phyloP scores from a whole-genome alignment of 1,284 basidiomycete genomes.

The Fomitopsis palustris region DNA sequence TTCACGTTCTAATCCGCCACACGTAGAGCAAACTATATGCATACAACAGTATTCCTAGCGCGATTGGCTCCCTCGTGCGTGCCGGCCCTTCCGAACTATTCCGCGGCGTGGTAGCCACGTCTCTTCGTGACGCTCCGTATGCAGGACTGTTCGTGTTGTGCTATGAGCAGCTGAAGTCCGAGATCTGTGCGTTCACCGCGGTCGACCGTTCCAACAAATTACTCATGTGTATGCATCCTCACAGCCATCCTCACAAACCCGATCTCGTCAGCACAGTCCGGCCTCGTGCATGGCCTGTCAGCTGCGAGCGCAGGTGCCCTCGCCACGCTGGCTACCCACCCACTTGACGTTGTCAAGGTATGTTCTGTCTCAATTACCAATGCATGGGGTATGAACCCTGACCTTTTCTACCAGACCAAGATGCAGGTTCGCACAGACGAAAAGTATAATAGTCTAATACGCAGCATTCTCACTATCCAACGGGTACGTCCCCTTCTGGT shows the following conservation, averaged over 20 bases:
- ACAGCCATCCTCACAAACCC: conserved; percentile 33
- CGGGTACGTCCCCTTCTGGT: conserved; percentile 42
- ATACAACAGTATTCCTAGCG: conserved; percentile 65
- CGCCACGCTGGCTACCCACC: conserved; percentile 82
- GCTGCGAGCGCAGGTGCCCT: conserved; percentile 78
- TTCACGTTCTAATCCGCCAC: not conserved
- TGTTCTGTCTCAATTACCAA: conserved; percentile 5
- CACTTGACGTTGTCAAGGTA: conserved; percentile 90
- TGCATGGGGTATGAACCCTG: not conserved
- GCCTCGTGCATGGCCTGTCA: conserved; percentile 53
- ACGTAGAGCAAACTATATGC: conserved; percentile 75
- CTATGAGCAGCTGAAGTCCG: conserved; percentile 83
- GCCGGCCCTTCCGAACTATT: conserved; percentile 82
- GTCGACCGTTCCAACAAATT: conserved; percentile 2
- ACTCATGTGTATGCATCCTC: conserved; percentile 8
- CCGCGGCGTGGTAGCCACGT: conserved; percentile 87
- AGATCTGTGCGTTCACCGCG: conserved; percentile 48
- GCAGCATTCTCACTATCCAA: conserved; percentile 67
- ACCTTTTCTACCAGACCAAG: conserved; percentile 57
- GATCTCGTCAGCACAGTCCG: conserved; percentile 37
- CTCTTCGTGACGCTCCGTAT: conserved; percentile 92
- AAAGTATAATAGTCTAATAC: conserved; percentile 65
- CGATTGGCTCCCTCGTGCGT: conserved; percentile 60
- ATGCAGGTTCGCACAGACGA: conserved; percentile 81
- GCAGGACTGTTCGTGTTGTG: conserved; percentile 91